Evolutionary conservation across 768 basidiomycete species (phyloP).

Genomic region (Lyophyllum decastes): DNA sequence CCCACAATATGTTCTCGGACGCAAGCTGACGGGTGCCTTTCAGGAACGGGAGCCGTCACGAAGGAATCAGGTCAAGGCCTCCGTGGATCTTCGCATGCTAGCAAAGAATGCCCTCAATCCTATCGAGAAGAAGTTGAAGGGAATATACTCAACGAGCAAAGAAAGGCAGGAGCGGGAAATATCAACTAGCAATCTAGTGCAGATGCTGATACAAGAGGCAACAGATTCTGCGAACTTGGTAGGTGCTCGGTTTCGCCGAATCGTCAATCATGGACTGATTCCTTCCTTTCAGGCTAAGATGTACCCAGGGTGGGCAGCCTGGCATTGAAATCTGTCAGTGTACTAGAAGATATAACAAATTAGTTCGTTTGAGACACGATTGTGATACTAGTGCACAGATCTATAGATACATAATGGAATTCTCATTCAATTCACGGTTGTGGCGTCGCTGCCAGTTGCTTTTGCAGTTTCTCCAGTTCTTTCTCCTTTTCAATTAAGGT

Average conservation of each 20-base stretch:
- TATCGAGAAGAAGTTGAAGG: slow-evolving; percentile 83
- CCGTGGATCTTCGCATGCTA: slow-evolving; percentile 60
- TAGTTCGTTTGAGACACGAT: not conserved
- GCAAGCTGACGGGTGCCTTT: not conserved
- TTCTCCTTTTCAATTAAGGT: slow-evolving; percentile 80
- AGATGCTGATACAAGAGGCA: slow-evolving; percentile 89
- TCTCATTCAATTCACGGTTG: not conserved
- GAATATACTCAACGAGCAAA: slow-evolving; percentile 59
- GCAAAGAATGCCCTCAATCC: slow-evolving; percentile 78
- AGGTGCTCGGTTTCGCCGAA: slow-evolving; percentile 16
- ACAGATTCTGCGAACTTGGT: slow-evolving; percentile 70
- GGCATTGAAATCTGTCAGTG: slow-evolving; percentile 48
- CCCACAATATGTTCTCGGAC: too few relatives aligned
- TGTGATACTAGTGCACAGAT: slow-evolving; percentile 10
- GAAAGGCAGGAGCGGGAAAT: slow-evolving; percentile 56
- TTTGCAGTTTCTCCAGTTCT: slow-evolving; percentile 72
- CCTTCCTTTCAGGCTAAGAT: slow-evolving; percentile 67
- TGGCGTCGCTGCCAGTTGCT: slow-evolving; percentile 39
- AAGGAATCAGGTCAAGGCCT: slow-evolving; percentile 46
- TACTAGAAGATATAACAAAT: not conserved
- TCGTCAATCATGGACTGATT: slow-evolving; percentile 12
- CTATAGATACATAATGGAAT: slow-evolving; percentile 4
- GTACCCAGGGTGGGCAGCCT: slow-evolving; percentile 92
- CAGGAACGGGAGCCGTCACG: slow-evolving; percentile 46
- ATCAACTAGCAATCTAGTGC: slow-evolving; percentile 86